A percentile compares a stretch with the other conserved stretches of the same genome.
Evolutionary conservation across 495 filamentous ascomycete genomes (phyloP).

Genomic region (Penicillium egyptiacum): DNA sequence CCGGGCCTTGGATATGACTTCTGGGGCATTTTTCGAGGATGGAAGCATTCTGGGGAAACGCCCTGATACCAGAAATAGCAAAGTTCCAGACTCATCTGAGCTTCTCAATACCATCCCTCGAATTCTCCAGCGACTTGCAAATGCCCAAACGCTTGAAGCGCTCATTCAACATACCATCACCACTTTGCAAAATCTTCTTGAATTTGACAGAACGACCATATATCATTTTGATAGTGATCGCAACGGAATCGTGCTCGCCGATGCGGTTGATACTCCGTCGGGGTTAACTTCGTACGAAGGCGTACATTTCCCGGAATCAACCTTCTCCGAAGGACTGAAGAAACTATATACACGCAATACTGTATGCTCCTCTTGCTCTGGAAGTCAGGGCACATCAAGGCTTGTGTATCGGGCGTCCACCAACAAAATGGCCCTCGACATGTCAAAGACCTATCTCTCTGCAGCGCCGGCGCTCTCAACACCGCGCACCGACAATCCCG

Average conservation of each 20-base stretch:
- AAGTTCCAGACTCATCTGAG: constrained; percentile 61
- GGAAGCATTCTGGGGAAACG: background rate
- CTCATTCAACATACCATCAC: constrained; percentile 17
- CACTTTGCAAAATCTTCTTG: constrained; percentile 69
- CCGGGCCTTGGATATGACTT: constrained; percentile 1
- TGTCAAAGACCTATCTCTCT: constrained; percentile 77
- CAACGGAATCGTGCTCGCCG: constrained; percentile 80
- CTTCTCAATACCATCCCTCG: constrained; percentile 85
- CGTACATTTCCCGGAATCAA: constrained; percentile 80
- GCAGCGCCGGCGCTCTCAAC: constrained; percentile 78
- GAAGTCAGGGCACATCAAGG: constrained; percentile 44
- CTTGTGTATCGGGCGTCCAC: constrained; percentile 76
- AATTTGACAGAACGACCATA: constrained; percentile 84
- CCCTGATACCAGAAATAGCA: constrained; percentile 48
- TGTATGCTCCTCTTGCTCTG: constrained; percentile 29
- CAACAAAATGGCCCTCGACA: constrained; percentile 61
- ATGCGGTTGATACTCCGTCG: constrained; percentile 68
- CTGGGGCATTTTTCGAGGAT: background rate
- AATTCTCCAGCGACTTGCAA: constrained; percentile 75
- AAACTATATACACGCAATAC: constrained; percentile 63
- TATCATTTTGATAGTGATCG: constrained; percentile 80
- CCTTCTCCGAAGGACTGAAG: constrained; percentile 72
- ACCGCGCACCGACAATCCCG: constrained; percentile 71
- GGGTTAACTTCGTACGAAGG: constrained; percentile 78
- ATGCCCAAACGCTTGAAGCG: constrained; percentile 61